Base-by-base conservation (phyloP, 148 eudicot genomes). In the Chenopodium suecicum region DNA sequence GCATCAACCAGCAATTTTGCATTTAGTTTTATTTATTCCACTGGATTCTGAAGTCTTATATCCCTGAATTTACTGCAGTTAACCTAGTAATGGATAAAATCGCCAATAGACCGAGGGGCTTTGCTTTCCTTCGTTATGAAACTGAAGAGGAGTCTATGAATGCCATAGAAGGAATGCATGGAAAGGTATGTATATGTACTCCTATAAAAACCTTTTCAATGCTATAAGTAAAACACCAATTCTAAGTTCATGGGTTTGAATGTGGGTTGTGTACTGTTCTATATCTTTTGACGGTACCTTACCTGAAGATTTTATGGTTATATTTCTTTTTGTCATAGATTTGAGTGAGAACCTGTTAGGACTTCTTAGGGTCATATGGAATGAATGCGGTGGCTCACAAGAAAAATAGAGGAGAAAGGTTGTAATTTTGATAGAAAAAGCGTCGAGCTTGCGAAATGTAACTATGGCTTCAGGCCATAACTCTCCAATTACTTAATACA, bases 101-200 rank as follows among this genome's bases (percentile, higher is more conserved):
- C 78, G 96, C 98, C 4, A 92, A 94, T 31, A 88, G 98, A 88
- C 91, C 96, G 52, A 88, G 94, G 79, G 98, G 98, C n/a, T 94
- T 92, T 86, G 98, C 98, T 68, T 94, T 94, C 80, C 82, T 94
- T 46, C 85, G 88, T 23, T 94, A 94, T 87, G 88, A 92, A 75
- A 87, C 94, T 22, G 93, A 91, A 80, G 96, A 92, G 80, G 95
- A 91, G 76, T 89, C 98, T 70, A 86, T 80, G 86, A 92, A 85
- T 81, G 98, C 98, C 66, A 91, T 94, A 44, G 91, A 91, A 77
- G 96, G 92, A 74, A 94, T 94, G 98, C 96, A 94, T 84, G 98
- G 98, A 72, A 94, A 94, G 98, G 98, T 94, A 85, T 32, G 48
- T 41, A 22, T 94, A 85, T 32, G 48, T 41, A 22, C 68, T 75